Percentiles rank a stretch among this genome's conserved stretches.
Evolutionary conservation across 352 stramenopile species (phyloP).

Genomic region (Nothophytophthora sp.): DNA sequence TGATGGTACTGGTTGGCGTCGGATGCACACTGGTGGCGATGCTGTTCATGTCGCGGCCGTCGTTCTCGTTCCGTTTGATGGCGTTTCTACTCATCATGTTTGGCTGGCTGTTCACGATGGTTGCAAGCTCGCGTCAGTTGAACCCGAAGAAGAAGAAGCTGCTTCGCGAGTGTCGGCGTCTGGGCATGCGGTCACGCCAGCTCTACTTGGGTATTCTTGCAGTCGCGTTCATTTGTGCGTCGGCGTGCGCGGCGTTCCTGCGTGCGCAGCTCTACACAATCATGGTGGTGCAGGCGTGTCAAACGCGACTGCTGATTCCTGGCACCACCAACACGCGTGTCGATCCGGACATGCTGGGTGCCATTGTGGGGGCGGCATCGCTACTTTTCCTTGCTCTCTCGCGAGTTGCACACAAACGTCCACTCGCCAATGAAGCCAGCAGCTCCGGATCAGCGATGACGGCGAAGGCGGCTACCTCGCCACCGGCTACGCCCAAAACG

Average conservation of each 20-base stretch:
- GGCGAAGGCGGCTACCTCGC: conserved; percentile 9
- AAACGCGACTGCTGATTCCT: conserved; percentile 43
- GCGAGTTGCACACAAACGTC: conserved; percentile 7
- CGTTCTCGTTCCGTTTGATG: conserved; percentile 36
- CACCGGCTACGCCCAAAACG: neutral
- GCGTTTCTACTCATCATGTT: conserved; percentile 46
- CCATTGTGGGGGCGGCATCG: conserved; percentile 22
- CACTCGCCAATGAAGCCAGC: neutral
- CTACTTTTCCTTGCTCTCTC: conserved; percentile 17
- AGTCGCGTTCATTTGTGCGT: conserved; percentile 38
- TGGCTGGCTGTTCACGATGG: conserved; percentile 49
- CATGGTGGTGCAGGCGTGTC: conserved; percentile 64
- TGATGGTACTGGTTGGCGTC: conserved; percentile 30
- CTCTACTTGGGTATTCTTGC: conserved; percentile 31
- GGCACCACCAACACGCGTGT: conserved; percentile 26
- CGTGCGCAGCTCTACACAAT: conserved; percentile 75
- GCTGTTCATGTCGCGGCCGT: conserved; percentile 23
- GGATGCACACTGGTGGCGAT: conserved; percentile 26
- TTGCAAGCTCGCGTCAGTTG: conserved; percentile 41
- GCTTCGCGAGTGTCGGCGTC: conserved; percentile 27
- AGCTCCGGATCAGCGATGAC: neutral
- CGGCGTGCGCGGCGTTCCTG: conserved; percentile 58
- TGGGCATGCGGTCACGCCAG: conserved; percentile 38
- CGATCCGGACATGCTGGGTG: conserved; percentile 46
- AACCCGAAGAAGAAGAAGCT: conserved; percentile 42